A percentile compares a stretch with the other conserved stretches of the same genome.
Evolutionary conservation across 148 eudicot species (phyloP).

Genomic region (Vaccinium myrtillus): DNA sequence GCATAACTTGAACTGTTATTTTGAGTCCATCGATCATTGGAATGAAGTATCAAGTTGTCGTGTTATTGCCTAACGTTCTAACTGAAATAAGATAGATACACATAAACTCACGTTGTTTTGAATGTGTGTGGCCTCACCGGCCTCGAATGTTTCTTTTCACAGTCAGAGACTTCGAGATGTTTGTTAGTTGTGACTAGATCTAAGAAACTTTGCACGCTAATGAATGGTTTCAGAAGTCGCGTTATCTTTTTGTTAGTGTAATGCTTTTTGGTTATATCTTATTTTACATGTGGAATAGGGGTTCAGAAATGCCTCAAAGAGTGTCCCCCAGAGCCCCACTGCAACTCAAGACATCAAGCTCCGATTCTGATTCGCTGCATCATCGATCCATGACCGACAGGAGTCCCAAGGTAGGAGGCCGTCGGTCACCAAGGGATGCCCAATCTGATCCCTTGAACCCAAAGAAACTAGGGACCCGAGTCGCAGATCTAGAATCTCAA

Average conservation of each 20-base stretch:
- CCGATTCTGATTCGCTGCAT: conserved; percentile 63
- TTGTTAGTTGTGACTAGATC: no score
- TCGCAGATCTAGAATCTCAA: conserved; percentile 79
- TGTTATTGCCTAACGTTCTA: neutral
- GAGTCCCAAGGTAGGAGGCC: conserved; percentile 55
- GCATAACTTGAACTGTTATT: no score
- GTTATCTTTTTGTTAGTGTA: neutral
- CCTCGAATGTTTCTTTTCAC: no score
- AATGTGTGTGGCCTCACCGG: no score
- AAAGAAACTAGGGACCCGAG: conserved; percentile 77
- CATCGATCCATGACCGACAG: conserved; percentile 50
- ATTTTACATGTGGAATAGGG: conserved; percentile 34
- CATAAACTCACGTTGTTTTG: no score
- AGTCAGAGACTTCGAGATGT: no score
- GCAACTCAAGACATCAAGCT: conserved; percentile 56
- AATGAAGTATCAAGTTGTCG: neutral
- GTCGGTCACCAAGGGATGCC: conserved; percentile 58
- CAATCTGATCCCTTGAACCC: conserved; percentile 61
- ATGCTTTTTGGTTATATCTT: neutral
- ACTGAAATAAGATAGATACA: neutral
- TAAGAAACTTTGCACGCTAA: neutral
- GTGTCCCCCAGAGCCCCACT: conserved; percentile 49
- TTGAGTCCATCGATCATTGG: neutral
- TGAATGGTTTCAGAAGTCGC: neutral
- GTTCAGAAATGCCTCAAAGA: conserved; percentile 63